These are phyloP conservation scores for Capsicum pubescens DNA, from an alignment of 257 asterid genomes.

Conservation along the genomic window DNA sequence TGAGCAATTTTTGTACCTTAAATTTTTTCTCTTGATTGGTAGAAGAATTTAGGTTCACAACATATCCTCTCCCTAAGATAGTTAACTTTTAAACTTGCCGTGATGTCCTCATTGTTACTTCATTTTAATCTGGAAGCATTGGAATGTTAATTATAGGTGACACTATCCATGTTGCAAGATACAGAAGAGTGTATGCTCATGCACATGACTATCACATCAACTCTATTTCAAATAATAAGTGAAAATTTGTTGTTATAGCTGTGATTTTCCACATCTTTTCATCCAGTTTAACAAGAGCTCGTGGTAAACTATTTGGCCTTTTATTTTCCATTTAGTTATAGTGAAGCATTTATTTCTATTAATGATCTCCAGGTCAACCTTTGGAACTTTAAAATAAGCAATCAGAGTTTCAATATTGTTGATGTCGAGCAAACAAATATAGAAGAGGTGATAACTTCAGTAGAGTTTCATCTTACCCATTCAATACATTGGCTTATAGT, in stretches of 20 bases:
- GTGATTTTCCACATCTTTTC: neutral
- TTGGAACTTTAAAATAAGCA: conserved; percentile 98
- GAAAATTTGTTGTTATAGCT: conserved; percentile 22
- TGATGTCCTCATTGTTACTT: neutral
- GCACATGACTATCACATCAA: conserved; percentile 99
- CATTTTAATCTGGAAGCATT: neutral
- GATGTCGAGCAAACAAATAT: conserved; percentile 95
- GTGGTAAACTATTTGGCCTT: conserved; percentile 4
- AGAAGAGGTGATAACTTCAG: conserved; percentile 99
- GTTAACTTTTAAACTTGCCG: neutral
- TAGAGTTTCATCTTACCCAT: conserved; percentile 96
- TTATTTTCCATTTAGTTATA: conserved; percentile 64
- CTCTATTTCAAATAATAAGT: conserved; percentile 99
- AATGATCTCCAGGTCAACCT: conserved; percentile 97
- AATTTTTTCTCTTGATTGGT: neutral
- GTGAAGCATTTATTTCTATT: conserved; percentile 98
- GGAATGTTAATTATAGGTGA: conserved; percentile 57
- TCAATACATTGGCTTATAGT: conserved; percentile 94
- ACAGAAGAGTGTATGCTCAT: conserved; percentile 96
- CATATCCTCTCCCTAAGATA: neutral
- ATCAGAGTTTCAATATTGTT: conserved; percentile 95
- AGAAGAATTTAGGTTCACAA: neutral
- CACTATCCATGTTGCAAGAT: conserved; percentile 84
- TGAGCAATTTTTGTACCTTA: neutral
- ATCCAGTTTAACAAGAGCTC: conserved; percentile 14